Conservation (phyloP, 148 eudicot genomes). For the Silene latifolia region DNA sequence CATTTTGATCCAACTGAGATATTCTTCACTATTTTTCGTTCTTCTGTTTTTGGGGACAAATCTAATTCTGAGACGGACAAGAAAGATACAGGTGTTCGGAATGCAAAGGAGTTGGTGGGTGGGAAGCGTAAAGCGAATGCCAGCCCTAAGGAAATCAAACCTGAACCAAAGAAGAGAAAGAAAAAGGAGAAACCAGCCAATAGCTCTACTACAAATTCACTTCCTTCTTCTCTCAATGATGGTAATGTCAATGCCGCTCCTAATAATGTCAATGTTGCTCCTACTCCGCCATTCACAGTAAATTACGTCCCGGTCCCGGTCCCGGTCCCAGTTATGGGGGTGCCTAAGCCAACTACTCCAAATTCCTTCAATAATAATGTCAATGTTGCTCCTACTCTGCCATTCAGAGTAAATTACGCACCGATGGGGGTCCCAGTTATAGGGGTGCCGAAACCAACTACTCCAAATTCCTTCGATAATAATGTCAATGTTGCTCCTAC, state of each 20-base stretch:
- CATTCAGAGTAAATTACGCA: no score
- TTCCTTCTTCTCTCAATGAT: slow-evolving; percentile 17
- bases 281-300: no score
- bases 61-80: slow-evolving; percentile 16
- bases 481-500: slow-evolving; percentile 17
- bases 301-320: no score
- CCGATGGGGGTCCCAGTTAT: no score
- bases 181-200: slow-evolving; percentile 25
- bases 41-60: slow-evolving; percentile 34
- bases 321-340: no score
- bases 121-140: slow-evolving; percentile 7
- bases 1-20: slow-evolving; percentile 37
- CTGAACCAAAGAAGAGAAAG: slow-evolving; percentile 32
- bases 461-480: no score
- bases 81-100: slow-evolving; percentile 18
- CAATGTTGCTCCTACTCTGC: no score
- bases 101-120: slow-evolving; percentile 11
- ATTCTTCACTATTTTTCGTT: slow-evolving; percentile 51
- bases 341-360: no score
- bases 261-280: no score
- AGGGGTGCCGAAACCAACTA: no score
- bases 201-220: slow-evolving; percentile 10
- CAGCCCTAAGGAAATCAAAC: slow-evolving; percentile 5
- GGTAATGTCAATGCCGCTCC: background rate
- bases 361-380: no score